Conservation (phyloP, 2,329 filamentous ascomycete genomes). For the Diaporthe ilicicola region DNA sequence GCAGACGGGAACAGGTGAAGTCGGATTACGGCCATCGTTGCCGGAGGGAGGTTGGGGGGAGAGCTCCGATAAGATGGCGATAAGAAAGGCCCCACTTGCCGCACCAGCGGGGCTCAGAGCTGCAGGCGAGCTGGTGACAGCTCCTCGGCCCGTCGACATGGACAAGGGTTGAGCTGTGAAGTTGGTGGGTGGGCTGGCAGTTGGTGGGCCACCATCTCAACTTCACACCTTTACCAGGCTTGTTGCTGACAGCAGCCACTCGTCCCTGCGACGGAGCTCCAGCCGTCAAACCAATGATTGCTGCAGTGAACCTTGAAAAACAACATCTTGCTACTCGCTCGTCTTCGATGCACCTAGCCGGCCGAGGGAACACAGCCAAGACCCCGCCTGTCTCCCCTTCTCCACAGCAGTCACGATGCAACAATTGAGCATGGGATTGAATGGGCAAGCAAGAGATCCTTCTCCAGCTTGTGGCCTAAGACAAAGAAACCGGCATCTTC, state of each 20-base stretch:
- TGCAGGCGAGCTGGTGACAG: neutral
- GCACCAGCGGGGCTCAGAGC: neutral
- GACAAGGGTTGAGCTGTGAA: neutral
- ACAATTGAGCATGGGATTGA: neutral
- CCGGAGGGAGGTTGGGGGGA: constrained; percentile 19
- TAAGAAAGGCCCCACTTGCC: constrained; percentile 18
- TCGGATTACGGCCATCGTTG: constrained; percentile 19
- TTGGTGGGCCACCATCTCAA: neutral
- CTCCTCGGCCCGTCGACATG: neutral
- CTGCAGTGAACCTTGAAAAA: neutral
- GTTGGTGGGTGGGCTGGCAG: too few relatives aligned
- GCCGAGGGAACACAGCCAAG: neutral
- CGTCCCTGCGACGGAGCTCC: neutral
- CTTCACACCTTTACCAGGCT: neutral
- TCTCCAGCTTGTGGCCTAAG: neutral
- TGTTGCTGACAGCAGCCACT: too few relatives aligned
- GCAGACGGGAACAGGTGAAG: neutral
- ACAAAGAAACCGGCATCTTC: neutral
- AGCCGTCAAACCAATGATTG: neutral
- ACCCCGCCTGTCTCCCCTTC: neutral
- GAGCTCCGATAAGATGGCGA: constrained; percentile 27
- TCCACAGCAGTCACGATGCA: neutral
- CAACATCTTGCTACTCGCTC: neutral
- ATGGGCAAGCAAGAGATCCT: too few relatives aligned
- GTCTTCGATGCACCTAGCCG: neutral